Evolutionary conservation across 768 basidiomycete genomes (phyloP), one percentile per base, ranked within the genome.

Genomic region (Russula griseocarnosa): DNA sequence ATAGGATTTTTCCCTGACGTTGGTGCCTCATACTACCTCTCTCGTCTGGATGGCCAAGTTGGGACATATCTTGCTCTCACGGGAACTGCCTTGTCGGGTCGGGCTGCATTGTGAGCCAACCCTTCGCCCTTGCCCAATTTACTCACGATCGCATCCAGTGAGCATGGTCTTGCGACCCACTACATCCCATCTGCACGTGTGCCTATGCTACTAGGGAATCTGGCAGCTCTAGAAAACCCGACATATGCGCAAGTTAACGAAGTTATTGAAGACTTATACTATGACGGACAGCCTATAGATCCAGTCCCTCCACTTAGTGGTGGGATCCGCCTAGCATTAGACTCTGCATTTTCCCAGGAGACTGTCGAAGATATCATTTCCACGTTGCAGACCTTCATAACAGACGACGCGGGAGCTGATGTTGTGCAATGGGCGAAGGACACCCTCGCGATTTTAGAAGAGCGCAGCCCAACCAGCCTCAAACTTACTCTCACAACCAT

Each of bases 51-150:
- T 71, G 97, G 97, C 13, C 80, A 93, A 68, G 71, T 98, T 51
- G 97, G 97, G 47, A 89, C 93, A n/a, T 99, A 96, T 77, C 84
- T 98, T 49, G 92, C 86, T 13, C 76, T 99, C 68, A 98, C 95
- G 10, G 86, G 87, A 7, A 82, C 86, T 52, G 77, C 78, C 0
- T 62, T 98, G 59, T 78, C 71, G 46, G 97, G 96, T 6, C 83
- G 93, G 68, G 89, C 86, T 10, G 92, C 90, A 53, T 96, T 92
- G 93, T 94, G 69, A 78, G 92, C 30, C 34, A 9, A 10, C 36
- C 22, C 34, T 10, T 47, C 28, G 34, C 24, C 44, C 16, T 30
- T 11, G 18, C 14, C 5, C 28, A 24, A 51, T 9, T 28, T 13
- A 3, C 40, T 50, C 24, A 63, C 13, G 55, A 63, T 55, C 68